Evolutionary conservation across 306 rosid species (phyloP).

Genomic region (Vigna reflexopilosa): DNA sequence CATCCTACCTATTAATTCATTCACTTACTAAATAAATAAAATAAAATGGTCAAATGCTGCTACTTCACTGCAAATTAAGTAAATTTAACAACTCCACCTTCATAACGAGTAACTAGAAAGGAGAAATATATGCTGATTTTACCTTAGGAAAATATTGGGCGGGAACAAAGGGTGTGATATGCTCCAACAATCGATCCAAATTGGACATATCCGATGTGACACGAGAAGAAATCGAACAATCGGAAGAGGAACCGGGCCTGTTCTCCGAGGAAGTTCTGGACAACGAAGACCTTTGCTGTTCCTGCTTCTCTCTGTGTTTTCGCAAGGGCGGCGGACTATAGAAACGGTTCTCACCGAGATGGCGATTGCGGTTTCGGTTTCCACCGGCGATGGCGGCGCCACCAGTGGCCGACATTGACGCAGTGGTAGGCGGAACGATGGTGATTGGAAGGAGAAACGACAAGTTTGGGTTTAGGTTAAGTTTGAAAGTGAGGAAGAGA

Average conservation of each 20-base stretch:
- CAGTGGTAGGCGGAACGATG: slow-evolving; percentile 7
- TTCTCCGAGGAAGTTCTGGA: slow-evolving; percentile 59
- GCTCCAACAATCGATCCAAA: slow-evolving; percentile 86
- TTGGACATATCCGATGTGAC: slow-evolving; percentile 62
- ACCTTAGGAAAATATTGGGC: slow-evolving; percentile 75
- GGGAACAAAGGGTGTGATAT: slow-evolving; percentile 69
- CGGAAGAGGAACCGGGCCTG: slow-evolving; percentile 63
- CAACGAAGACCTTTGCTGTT: slow-evolving; percentile 44
- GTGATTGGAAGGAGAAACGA: slow-evolving; percentile 39
- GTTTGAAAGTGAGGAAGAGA: background rate
- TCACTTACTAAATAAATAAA: background rate
- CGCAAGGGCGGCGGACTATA: slow-evolving; percentile 87
- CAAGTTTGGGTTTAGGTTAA: slow-evolving; percentile 46
- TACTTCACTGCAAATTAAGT: slow-evolving; percentile 32
- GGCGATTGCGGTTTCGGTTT: slow-evolving; percentile 55
- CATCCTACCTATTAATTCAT: slow-evolving; percentile 12
- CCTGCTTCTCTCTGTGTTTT: slow-evolving; percentile 62
- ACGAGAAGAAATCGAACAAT: slow-evolving; percentile 72
- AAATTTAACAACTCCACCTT: background rate
- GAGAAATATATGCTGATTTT: background rate
- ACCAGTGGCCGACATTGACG: slow-evolving; percentile 72
- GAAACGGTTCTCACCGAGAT: slow-evolving; percentile 73
- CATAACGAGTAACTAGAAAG: background rate
- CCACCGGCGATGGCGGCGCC: slow-evolving; percentile 70
- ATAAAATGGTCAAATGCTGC: slow-evolving; percentile 10